Evolutionary conservation across 257 asterid species (phyloP), one percentile per base, ranked within the genome.

Genomic region (Scutellaria galericulata): DNA sequence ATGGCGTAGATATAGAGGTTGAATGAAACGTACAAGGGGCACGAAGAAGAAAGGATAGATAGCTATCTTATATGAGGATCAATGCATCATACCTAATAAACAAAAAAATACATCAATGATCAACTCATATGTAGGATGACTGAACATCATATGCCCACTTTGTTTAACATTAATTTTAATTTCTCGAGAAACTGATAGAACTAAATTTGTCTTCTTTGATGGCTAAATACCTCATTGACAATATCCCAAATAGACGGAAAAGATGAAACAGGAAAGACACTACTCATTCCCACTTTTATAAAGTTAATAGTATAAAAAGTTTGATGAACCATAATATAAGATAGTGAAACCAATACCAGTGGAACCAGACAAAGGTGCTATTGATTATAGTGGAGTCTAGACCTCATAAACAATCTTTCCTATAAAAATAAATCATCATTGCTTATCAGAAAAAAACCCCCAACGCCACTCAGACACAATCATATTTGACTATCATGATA

Each of bases 301-400:
- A 76, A 81, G 79, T 60, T 40, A 51, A 67, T 27, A 59, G 71
- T 60, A 63, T 24, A 66, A 63, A 78, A 72, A 76, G 72, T 22
- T 65, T 72, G 55, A 56, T 39, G 68, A 67, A 64, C 62, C 64
- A 78, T 37, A 42, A 73, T 20, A 73, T 57, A 78, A 70, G 47
- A 73, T 35, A 79, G 75, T 73, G 77, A 71, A 79, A 75, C 72
- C 78, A 79, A 72, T 64, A 77, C 47, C 60, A 80, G 78, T 51
- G 81, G 76, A 76, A 73, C 74, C 18, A 67, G 85, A 82, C 83
- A 83, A 84, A 80, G 83, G 82, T 74, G 78, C 78, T 64, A 79
- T 76, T 74, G 37, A 81, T 80, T 54, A 70, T 77, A 81, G 83
- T 87, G 91, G 87, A 85, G 72, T 73, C 57, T 72, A 80, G 85